Evolutionary conservation across 805 yeast genomes (phyloP), one percentile per base, ranked within the genome.

Genomic region (Hanseniaspora opuntiae): DNA sequence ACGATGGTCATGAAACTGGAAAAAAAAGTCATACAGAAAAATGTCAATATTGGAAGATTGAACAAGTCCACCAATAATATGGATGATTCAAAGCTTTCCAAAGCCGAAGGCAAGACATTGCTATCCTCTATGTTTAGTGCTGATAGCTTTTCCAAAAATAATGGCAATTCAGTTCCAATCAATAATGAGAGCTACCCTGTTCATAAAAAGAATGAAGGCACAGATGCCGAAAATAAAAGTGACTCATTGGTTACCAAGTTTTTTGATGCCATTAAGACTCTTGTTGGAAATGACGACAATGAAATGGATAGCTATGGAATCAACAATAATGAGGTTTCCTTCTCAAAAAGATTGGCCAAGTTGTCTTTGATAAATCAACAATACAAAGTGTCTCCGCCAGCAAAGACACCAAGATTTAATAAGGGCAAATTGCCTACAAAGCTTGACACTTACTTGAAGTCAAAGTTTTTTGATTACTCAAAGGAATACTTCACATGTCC

Each of bases 401-500:
- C 89, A 3, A 68, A 70, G 38, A 75, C 86, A 0, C 80, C 86
- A 7, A 68, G 83, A 25, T 81, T 74, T 58, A 65, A 58, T 10
- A 65, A 68, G 28, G 58, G 54, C 14, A 57, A 56, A 17, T 63
- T 61, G 16, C 56, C 58, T 3, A 52, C 56, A 0, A 53, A 48
- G 24, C 56, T 64, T 2, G 68, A 67, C 5, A 60, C 83, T 3
- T 84, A 86, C 0, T 64, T 78, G 11, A 71, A 71, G 4, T 81
- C 86, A 10, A 77, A 78, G 7, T 83, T 85, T 60, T 76, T 84
- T 57, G 85, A 82, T 50, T 85, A 82, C 65, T 78, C 84, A 60
- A 63, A 86, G 56, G 98, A 93, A 65, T 89, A 88, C 62, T 93
- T 90, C 70, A 95, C 89, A 62, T 97, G 89, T 63, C 97, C 98